Percentiles rank a stretch among this genome's conserved stretches.
Conservation (phyloP, 108 stramenopile species). For the Aurantiochytrium sp. region DNA sequence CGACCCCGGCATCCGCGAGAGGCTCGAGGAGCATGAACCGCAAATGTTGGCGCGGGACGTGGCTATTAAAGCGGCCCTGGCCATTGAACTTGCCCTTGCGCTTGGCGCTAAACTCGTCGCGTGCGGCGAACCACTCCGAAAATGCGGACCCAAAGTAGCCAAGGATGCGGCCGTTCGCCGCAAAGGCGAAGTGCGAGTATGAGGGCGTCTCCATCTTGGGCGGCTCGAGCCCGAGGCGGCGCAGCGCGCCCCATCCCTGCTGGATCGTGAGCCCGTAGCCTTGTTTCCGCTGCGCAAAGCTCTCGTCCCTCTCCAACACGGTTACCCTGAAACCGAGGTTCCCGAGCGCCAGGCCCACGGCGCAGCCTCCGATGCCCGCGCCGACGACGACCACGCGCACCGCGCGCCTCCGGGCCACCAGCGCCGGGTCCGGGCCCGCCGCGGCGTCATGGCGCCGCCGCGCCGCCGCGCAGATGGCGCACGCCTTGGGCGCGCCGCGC, state of each 20-base stretch:
- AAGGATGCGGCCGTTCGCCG: background rate
- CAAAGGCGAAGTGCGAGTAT: slow-evolving; percentile 31
- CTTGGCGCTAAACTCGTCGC: slow-evolving; percentile 29
- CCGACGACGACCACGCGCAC: slow-evolving; percentile 57
- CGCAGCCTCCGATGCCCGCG: slow-evolving; percentile 74
- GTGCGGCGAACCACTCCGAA: background rate
- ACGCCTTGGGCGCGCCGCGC: background rate
- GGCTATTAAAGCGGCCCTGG: slow-evolving; percentile 57
- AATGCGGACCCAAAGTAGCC: slow-evolving; percentile 33
- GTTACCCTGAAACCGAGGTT: slow-evolving; percentile 64
- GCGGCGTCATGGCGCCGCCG: too few species aligned
- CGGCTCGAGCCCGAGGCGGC: slow-evolving; percentile 52
- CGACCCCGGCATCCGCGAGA: slow-evolving; percentile 35
- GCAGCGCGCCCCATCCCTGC: slow-evolving; percentile 71
- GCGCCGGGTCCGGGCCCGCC: background rate
- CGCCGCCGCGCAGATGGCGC: background rate
- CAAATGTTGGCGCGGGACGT: background rate
- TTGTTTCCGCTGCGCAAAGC: slow-evolving; percentile 65
- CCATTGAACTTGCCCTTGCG: slow-evolving; percentile 25
- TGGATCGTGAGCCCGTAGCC: slow-evolving; percentile 85
- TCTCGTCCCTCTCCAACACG: slow-evolving; percentile 71
- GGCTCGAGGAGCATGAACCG: background rate
- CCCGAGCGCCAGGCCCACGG: slow-evolving; percentile 67
- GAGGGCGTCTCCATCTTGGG: slow-evolving; percentile 27
- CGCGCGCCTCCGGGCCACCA: background rate